Conservation (phyloP, 2,329 filamentous ascomycete species). For the Botryotinia convoluta region DNA sequence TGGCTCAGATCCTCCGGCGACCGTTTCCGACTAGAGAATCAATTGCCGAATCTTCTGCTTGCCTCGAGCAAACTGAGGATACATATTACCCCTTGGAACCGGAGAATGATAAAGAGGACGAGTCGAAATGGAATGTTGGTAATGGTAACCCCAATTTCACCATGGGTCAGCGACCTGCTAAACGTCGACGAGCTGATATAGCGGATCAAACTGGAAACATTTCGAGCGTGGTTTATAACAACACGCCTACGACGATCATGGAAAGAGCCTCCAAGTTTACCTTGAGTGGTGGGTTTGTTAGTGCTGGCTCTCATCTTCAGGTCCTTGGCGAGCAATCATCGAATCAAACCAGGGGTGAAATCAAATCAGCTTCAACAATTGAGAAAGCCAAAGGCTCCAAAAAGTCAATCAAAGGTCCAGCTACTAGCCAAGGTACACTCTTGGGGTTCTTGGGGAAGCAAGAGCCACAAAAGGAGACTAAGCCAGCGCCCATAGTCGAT, state of each 20-base stretch:
- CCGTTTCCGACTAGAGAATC: conserved; percentile 51
- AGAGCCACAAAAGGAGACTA: not conserved
- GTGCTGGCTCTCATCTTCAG: conserved; percentile 35
- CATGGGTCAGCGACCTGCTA: conserved; percentile 29
- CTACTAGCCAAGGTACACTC: conserved; percentile 32
- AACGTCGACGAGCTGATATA: conserved; percentile 34
- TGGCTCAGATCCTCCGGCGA: conserved; percentile 71
- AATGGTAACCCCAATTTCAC: conserved; percentile 29
- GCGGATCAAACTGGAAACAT: conserved; percentile 21
- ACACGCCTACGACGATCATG: conserved; percentile 59
- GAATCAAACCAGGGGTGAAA: conserved; percentile 31
- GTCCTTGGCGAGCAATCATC: conserved; percentile 33
- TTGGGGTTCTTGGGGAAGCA: conserved; percentile 33
- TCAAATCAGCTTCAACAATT: conserved; percentile 9
- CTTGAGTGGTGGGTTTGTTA: conserved; percentile 46
- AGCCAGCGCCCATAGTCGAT: not conserved
- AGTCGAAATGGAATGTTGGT: conserved; percentile 40
- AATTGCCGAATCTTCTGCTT: conserved; percentile 44
- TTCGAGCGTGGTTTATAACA: conserved; percentile 33
- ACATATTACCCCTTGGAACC: conserved; percentile 66
- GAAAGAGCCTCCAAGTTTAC: conserved; percentile 59
- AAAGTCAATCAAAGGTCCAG: conserved; percentile 21
- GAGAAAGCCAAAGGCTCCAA: conserved; percentile 16
- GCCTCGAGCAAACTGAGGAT: conserved; percentile 61
- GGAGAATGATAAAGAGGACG: conserved; percentile 42